These are phyloP conservation scores for Silene vulgaris DNA, from an alignment of 179 eudicot species.

Conservation along the genomic window DNA sequence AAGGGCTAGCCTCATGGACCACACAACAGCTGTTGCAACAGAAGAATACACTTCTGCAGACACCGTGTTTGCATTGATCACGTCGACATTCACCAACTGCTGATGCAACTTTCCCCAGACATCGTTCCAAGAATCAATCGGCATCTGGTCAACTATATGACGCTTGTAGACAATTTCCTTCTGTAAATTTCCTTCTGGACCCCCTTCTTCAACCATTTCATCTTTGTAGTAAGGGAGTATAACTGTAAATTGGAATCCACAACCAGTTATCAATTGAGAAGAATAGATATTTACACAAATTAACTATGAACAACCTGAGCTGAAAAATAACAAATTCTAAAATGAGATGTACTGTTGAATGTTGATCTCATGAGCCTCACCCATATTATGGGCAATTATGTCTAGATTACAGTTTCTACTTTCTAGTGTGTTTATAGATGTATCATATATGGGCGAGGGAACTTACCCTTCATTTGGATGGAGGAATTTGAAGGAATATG, in stretches of 20 bases:
- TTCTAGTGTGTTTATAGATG: no score
- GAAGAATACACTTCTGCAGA: slow-evolving; percentile 71
- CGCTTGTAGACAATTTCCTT: slow-evolving; percentile 59
- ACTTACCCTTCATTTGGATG: no score
- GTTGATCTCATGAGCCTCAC: not conserved
- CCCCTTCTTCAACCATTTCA: slow-evolving; percentile 32
- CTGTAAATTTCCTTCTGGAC: slow-evolving; percentile 31
- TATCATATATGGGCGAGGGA: no score
- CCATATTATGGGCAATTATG: not conserved
- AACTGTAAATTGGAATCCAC: slow-evolving; percentile 39
- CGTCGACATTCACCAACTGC: slow-evolving; percentile 81
- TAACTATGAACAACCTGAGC: not conserved
- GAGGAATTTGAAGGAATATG: no score
- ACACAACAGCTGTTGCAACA: slow-evolving; percentile 75
- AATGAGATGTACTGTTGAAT: not conserved
- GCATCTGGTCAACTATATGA: slow-evolving; percentile 82
- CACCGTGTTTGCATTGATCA: slow-evolving; percentile 52
- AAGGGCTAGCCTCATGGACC: slow-evolving; percentile 95
- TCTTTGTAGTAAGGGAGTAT: slow-evolving; percentile 78
- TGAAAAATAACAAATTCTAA: not conserved
- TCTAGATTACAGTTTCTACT: not conserved
- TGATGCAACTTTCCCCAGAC: slow-evolving; percentile 88
- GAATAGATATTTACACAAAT: not conserved
- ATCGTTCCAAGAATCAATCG: slow-evolving; percentile 86
- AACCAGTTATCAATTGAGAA: slow-evolving; percentile 5